Conservation (phyloP, 78 protist species). For the Dictyostelium citrinum region DNA sequence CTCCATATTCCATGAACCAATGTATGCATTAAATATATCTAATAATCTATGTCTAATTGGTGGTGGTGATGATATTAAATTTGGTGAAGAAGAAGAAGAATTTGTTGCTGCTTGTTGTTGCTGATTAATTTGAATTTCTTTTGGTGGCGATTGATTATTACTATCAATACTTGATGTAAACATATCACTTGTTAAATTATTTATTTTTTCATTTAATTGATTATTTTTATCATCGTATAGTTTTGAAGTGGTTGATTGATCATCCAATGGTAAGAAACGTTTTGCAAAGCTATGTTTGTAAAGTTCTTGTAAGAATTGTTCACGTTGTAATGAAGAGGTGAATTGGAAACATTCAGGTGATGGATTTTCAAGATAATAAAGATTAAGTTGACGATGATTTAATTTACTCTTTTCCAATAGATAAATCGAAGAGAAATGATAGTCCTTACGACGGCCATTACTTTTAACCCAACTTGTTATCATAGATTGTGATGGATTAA, state of each 20-base stretch:
- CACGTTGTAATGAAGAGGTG: constrained; percentile 41
- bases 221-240: neutral
- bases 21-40: constrained; percentile 34
- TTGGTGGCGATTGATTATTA: neutral
- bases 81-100: neutral
- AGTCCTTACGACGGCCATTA: constrained; percentile 34
- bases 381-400: constrained; percentile 44
- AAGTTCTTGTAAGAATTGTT: constrained; percentile 48
- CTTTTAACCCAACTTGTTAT: constrained; percentile 13
- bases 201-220: neutral
- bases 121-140: neutral
- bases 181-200: neutral
- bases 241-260: neutral
- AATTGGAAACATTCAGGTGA: constrained; percentile 4
- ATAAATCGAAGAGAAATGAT: constrained; percentile 9
- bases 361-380: constrained; percentile 26
- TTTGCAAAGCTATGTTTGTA: constrained; percentile 23
- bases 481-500: neutral
- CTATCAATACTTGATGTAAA: neutral
- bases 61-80: neutral
- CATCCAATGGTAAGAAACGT: constrained; percentile 17
- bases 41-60: constrained; percentile 41
- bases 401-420: constrained; percentile 32
- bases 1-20: constrained; percentile 80
- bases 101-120: neutral